Evolutionary conservation across 768 basidiomycete species (phyloP).

Genomic region (Amanita phalloides): DNA sequence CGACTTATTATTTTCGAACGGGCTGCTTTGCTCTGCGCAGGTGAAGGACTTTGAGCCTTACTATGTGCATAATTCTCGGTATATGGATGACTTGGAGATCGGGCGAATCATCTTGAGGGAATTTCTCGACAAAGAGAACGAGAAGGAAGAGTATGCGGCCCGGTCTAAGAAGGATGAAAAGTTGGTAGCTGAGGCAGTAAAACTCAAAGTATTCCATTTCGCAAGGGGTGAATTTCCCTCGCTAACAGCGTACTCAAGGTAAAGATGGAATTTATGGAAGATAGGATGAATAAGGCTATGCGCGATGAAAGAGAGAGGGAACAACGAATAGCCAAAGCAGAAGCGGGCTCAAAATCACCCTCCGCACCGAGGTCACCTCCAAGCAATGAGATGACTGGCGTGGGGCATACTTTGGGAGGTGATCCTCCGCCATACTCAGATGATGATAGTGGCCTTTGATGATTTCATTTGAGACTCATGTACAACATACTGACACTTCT

Average conservation of each 20-base stretch:
- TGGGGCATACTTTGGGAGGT: conserved; percentile 21
- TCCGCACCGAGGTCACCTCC: conserved; percentile 9
- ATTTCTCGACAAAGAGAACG: conserved; percentile 38
- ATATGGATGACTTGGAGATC: conserved; percentile 44
- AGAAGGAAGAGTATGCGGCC: conserved; percentile 37
- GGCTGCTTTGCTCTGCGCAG: conserved; percentile 21
- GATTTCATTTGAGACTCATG: not conserved
- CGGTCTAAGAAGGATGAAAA: conserved; percentile 47
- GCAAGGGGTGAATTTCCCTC: not conserved
- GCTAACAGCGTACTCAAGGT: conserved; percentile 31
- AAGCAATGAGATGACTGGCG: conserved; percentile 24
- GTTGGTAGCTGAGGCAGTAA: conserved; percentile 39
- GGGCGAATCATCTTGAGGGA: conserved; percentile 62
- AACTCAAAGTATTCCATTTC: conserved; percentile 35
- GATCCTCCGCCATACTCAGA: conserved; percentile 11
- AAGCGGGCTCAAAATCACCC: conserved; percentile 12
- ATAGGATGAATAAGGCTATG: conserved; percentile 47
- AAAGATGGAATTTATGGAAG: conserved; percentile 72
- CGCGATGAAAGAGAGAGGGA: conserved; percentile 52
- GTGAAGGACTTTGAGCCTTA: conserved; percentile 64
- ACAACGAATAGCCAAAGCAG: conserved; percentile 29
- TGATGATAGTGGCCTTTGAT: not conserved
- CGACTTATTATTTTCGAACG: not conserved
- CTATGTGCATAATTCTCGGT: conserved; percentile 49
- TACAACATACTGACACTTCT: not conserved